Conservation (phyloP, 2,329 filamentous ascomycete species). For the Xylariaceae sp. region DNA sequence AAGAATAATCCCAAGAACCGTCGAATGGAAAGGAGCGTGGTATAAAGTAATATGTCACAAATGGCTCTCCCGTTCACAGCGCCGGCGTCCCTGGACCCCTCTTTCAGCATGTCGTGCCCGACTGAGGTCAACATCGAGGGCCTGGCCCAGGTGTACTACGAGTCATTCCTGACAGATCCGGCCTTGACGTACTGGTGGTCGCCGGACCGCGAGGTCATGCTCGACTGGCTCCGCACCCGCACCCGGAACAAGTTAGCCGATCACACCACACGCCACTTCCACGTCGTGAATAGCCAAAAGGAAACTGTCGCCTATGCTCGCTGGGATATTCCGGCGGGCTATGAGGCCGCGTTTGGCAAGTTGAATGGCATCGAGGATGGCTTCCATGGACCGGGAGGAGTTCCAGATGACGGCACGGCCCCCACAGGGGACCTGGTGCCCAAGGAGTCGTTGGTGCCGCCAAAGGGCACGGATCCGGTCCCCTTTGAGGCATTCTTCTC, state of each 20-base stretch:
- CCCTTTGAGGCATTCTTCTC: constrained; percentile 30
- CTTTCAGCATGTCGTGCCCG: constrained; percentile 25
- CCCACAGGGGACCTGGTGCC: constrained; percentile 14
- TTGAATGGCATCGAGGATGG: constrained; percentile 13
- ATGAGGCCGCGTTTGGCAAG: constrained; percentile 24
- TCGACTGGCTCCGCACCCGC: constrained; percentile 29
- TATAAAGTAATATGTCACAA: neutral
- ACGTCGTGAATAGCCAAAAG: constrained; percentile 28
- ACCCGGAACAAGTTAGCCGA: constrained; percentile 28
- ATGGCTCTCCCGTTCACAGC: constrained; percentile 28
- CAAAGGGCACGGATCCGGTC: constrained; percentile 30
- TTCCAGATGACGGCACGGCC: constrained; percentile 7
- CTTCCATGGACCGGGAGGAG: constrained; percentile 14
- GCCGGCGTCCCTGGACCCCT: constrained; percentile 22
- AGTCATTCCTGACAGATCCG: constrained; percentile 24
- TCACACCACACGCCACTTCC: constrained; percentile 30
- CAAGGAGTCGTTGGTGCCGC: constrained; percentile 17
- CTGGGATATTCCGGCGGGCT: constrained; percentile 32
- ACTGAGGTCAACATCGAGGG: constrained; percentile 28
- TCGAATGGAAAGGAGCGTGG: neutral
- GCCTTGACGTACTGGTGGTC: constrained; percentile 31
- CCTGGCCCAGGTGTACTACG: constrained; percentile 27
- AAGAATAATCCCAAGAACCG: neutral
- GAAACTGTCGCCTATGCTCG: constrained; percentile 30
- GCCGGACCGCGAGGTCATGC: constrained; percentile 20